phyloP scores from a whole-genome alignment of 306 rosid genomes.

The Cucumis cinereus region DNA sequence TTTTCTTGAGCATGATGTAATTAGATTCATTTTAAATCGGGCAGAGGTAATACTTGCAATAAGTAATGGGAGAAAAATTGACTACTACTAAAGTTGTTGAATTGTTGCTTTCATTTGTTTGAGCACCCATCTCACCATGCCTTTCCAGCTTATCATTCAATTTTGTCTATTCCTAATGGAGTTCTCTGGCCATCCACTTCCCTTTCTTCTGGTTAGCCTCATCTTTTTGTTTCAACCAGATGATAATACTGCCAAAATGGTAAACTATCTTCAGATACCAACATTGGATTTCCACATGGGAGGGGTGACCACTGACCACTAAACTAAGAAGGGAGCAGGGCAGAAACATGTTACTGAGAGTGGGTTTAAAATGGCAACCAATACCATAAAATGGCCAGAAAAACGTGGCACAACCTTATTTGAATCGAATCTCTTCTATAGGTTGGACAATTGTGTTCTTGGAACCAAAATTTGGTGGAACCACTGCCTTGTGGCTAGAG shows the following conservation, averaged over 20 bases:
- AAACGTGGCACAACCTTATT: too few relatives aligned
- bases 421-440: too few relatives aligned
- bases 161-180: background rate
- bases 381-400: background rate
- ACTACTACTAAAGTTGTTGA: background rate
- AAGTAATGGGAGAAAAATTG: background rate
- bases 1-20: background rate
- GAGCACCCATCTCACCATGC: background rate
- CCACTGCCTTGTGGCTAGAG: too few relatives aligned
- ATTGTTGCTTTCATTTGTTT: constrained; percentile 1
- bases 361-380: background rate
- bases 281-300: constrained; percentile 8
- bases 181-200: background rate
- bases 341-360: background rate
- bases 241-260: constrained; percentile 4
- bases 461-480: too few relatives aligned
- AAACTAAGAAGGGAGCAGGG: background rate
- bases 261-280: background rate
- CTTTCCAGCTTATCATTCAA: background rate
- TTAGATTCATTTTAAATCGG: background rate
- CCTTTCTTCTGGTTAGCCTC: background rate
- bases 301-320: background rate
- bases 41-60: background rate
- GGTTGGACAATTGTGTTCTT: too few relatives aligned
- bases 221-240: background rate